Evolutionary conservation across 2,329 filamentous ascomycete genomes (phyloP).

Genomic region (Aspergillus tubingensis): DNA sequence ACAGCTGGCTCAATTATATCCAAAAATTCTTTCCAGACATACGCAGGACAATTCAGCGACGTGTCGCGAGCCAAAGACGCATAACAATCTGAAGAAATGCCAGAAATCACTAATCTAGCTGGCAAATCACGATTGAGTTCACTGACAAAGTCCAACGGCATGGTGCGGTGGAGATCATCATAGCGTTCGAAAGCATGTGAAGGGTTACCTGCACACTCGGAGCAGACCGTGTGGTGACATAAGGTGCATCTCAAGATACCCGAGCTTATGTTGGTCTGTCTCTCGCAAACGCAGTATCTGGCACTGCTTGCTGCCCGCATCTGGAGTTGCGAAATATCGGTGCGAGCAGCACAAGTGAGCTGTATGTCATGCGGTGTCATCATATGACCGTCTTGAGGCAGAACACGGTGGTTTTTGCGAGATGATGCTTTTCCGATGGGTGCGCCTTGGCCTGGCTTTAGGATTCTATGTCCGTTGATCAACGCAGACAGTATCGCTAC

Average conservation of each 20-base stretch:
- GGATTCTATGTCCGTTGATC: constrained; percentile 41
- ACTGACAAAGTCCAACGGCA: constrained; percentile 49
- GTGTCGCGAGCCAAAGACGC: constrained; percentile 17
- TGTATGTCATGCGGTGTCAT: constrained; percentile 20
- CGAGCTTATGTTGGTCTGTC: constrained; percentile 41
- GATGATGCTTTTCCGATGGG: not conserved
- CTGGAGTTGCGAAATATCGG: constrained; percentile 24
- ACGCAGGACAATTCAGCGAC: constrained; percentile 15
- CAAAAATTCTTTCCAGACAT: constrained; percentile 38
- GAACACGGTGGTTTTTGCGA: constrained; percentile 10
- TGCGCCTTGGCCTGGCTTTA: constrained; percentile 23
- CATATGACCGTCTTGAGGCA: constrained; percentile 12
- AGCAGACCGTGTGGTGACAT: constrained; percentile 59
- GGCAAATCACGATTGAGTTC: constrained; percentile 47
- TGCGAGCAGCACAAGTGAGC: constrained; percentile 1
- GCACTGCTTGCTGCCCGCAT: constrained; percentile 36
- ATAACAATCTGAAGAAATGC: constrained; percentile 30
- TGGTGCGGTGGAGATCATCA: constrained; percentile 30
- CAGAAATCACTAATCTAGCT: constrained; percentile 41
- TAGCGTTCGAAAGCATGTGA: constrained; percentile 46
- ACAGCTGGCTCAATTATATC: constrained; percentile 30
- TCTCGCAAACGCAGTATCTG: constrained; percentile 62
- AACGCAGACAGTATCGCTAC: constrained; percentile 62
- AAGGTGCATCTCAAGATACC: constrained; percentile 51
- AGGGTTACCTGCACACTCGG: constrained; percentile 57